These are phyloP conservation scores for Hypsizygus ulmarius DNA, from an alignment of 1,284 basidiomycete genomes.

Conservation along the genomic window DNA sequence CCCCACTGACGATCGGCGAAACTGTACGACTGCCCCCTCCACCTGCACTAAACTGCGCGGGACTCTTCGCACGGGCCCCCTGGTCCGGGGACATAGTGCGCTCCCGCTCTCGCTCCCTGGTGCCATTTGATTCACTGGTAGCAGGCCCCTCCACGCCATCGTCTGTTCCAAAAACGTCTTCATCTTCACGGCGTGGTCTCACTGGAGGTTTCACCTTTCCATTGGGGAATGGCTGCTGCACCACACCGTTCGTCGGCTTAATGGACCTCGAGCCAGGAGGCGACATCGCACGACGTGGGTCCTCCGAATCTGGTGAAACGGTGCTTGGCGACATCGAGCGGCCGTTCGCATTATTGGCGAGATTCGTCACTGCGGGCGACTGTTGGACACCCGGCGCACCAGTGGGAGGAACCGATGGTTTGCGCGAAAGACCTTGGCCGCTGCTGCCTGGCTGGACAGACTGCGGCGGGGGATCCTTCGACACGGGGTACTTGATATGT, in stretches of 20 bases:
- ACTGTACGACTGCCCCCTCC: slow-evolving; percentile 44
- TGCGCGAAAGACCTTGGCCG: slow-evolving; percentile 34
- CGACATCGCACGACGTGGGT: slow-evolving; percentile 63
- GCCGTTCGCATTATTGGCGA: slow-evolving; percentile 31
- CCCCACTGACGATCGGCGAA: slow-evolving; percentile 46
- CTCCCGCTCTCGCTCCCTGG: no score
- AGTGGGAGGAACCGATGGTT: slow-evolving; percentile 32
- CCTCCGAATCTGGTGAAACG: slow-evolving; percentile 47
- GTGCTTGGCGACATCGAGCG: slow-evolving; percentile 59
- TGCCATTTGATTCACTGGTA: slow-evolving; percentile 34
- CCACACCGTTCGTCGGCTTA: slow-evolving; percentile 45
- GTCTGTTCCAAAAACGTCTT: slow-evolving; percentile 50
- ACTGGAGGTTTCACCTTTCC: slow-evolving; percentile 53
- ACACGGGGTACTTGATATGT: slow-evolving; percentile 92
- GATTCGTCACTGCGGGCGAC: slow-evolving; percentile 18
- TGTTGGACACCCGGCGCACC: slow-evolving; percentile 15
- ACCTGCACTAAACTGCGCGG: slow-evolving; percentile 39
- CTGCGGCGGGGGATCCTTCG: slow-evolving; percentile 42
- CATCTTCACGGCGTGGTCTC: slow-evolving; percentile 66
- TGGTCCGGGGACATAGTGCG: slow-evolving; percentile 54
- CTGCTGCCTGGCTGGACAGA: slow-evolving; percentile 21
- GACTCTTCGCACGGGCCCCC: slow-evolving; percentile 57
- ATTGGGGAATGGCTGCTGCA: slow-evolving; percentile 32
- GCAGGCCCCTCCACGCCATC: slow-evolving; percentile 50
- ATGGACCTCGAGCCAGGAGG: slow-evolving; percentile 43